A percentile compares a stretch with the other conserved stretches of the same genome.
Evolutionary conservation across 2,329 filamentous ascomycete genomes (phyloP).

Genomic region (Diplodia corticola): DNA sequence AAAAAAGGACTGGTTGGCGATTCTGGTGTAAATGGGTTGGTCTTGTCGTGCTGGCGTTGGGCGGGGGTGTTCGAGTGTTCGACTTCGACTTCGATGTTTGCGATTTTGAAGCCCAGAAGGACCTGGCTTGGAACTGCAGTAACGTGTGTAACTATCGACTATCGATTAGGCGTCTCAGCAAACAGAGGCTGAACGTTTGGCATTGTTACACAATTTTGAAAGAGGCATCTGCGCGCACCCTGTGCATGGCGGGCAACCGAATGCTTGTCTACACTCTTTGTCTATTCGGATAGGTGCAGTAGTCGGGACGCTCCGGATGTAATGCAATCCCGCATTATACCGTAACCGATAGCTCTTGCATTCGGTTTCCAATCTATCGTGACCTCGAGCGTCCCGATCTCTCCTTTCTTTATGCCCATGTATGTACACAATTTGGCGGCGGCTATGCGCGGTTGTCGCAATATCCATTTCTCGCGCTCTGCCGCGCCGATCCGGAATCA

Average conservation of each 20-base stretch:
- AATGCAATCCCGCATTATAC: neutral
- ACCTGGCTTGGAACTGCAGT: neutral
- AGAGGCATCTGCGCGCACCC: neutral
- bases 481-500: conserved; percentile 2
- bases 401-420: neutral
- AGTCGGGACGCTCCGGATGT: neutral
- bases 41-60: conserved; percentile 7
- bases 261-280: neutral
- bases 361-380: neutral
- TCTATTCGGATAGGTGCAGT: conserved; percentile 6
- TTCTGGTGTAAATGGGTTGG: neutral
- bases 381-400: neutral
- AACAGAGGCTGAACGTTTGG: conserved; percentile 1
- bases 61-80: neutral
- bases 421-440: neutral
- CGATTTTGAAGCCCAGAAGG: neutral
- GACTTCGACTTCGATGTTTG: neutral
- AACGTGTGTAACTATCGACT: neutral
- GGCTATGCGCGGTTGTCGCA: conserved; percentile 10
- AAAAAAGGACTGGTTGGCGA: neutral
- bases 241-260: neutral
- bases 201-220: neutral
- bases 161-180: conserved; percentile 1
- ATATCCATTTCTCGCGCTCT: neutral
- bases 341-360: conserved; percentile 9